A percentile compares a stretch with the other conserved stretches of the same genome.
phyloP scores from a whole-genome alignment of 164 flowering plant species.

The Pachysandra terminalis region DNA sequence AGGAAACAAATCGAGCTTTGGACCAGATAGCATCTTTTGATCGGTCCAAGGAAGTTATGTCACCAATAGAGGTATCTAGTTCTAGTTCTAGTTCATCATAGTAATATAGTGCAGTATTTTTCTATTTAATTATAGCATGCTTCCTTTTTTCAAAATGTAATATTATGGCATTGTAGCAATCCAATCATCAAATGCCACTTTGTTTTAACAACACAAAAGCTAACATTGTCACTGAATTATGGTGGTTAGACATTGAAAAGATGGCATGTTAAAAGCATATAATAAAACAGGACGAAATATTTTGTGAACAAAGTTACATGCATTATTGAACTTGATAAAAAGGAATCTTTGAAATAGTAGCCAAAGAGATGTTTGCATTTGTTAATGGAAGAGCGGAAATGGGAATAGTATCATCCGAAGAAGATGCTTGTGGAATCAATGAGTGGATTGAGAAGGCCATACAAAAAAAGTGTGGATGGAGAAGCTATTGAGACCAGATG shows the following conservation, averaged over 20 bases:
- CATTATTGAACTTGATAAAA: too few species aligned
- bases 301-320: not conserved
- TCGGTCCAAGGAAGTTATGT: conserved; percentile 24
- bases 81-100: not conserved
- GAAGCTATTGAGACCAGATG: too few species aligned
- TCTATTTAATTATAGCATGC: not conserved
- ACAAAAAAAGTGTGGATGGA: too few species aligned
- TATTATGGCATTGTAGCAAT: not conserved
- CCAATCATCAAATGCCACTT: not conserved
- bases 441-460: too few species aligned
- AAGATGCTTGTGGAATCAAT: too few species aligned
- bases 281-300: not conserved
- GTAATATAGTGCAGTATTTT: not conserved
- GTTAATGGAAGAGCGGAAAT: too few species aligned
- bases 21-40: conserved; percentile 29
- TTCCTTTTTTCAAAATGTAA: not conserved
- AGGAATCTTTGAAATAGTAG: too few species aligned
- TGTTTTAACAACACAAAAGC: not conserved
- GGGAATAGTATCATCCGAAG: too few species aligned
- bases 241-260: not conserved
- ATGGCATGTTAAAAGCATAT: too few species aligned
- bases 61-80: conserved; percentile 55
- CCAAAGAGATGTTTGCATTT: too few species aligned
- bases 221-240: not conserved
- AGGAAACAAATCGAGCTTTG: conserved; percentile 33